Evolutionary conservation across 176 grass and related monocot genomes (phyloP), one percentile per base, ranked within the genome.

Genomic region (Elymus sibiricus): DNA sequence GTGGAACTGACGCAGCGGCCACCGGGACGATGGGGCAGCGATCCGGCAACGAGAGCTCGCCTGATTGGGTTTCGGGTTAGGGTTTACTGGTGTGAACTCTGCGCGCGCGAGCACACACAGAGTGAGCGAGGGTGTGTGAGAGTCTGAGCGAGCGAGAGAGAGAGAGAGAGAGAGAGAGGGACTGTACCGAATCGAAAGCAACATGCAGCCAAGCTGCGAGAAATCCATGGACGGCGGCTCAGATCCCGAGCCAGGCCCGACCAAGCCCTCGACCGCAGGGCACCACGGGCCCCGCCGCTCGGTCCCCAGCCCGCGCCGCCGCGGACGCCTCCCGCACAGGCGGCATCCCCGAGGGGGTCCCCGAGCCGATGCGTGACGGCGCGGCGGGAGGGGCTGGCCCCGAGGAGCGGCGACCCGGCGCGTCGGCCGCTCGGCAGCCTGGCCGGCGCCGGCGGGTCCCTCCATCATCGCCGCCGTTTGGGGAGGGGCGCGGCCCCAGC

Each of bases 381-480:
- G 22, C 15, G 62, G 12, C 8, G 11, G 11, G 14, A 72, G 47
- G 47, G 71, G 29, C 15, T 70, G 70, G 63, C 78, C 70, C 70
- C 70, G 47, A 44, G 28, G 44, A 44, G 47, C 37, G 28, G 21
- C 13, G 31, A 51, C 15, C 70, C n/a, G 11, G 47, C 47, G 15
- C 47, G 47, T 2, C 47, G 0, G 47, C 47, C 15, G 47, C 5
- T 6, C 47, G 15, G 15, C 15, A 51, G 47, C 1, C 47, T 2
- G 15, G 47, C 47, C 47, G 47, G 67, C 2, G 47, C 83, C 27
- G 67, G 37, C 70, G 37, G 61, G 49, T 39, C 42, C 79, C 71
- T 61, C 37, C 83, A 72, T 86, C 88, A 64, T 86, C 83, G 71
- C 79, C 72, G 31, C 78, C 51, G 37, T 53, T 35, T 2, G 31